Conservation (phyloP, 139 green algal species). For the Auxenochlorella pyrenoidosa region DNA sequence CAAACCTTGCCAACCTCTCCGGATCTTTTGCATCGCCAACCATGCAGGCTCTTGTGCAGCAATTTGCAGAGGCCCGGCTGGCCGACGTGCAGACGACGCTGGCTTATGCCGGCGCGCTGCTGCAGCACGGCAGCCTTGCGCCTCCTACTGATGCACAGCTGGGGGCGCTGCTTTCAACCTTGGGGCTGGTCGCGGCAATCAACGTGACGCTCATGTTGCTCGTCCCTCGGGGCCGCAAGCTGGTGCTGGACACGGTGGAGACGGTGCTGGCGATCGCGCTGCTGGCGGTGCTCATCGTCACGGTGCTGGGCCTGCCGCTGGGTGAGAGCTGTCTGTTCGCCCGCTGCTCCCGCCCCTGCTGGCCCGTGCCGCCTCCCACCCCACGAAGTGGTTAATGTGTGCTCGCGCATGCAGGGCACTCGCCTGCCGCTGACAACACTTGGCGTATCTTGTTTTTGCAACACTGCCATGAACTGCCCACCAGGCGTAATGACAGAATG, state of each 20-base stretch:
- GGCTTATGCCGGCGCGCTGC: background rate
- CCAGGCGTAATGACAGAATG: too few species aligned
- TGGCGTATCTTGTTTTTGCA: too few species aligned
- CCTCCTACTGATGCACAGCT: constrained; percentile 9
- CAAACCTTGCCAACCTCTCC: too few species aligned
- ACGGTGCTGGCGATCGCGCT: constrained; percentile 42
- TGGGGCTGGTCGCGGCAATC: background rate
- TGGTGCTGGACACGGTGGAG: constrained; percentile 33
- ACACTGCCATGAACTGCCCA: too few species aligned
- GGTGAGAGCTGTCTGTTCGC: constrained; percentile 38
- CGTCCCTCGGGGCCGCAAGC: constrained; percentile 1
- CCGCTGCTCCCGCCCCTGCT: background rate
- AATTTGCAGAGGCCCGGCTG: constrained; percentile 15
- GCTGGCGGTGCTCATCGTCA: constrained; percentile 38
- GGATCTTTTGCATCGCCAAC: background rate
- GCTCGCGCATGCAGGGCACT: too few species aligned
- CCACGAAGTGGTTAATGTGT: too few species aligned
- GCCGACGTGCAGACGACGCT: background rate
- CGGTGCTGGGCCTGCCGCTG: constrained; percentile 58
- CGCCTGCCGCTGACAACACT: too few species aligned
- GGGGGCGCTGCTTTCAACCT: background rate
- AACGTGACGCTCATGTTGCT: constrained; percentile 22
- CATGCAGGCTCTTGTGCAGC: background rate
- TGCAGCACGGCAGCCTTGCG: background rate
- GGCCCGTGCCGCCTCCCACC: background rate